Evolutionary conservation across 441 rosid species (phyloP), one percentile per base, ranked within the genome.

Genomic region (Macaranga tanarius): DNA sequence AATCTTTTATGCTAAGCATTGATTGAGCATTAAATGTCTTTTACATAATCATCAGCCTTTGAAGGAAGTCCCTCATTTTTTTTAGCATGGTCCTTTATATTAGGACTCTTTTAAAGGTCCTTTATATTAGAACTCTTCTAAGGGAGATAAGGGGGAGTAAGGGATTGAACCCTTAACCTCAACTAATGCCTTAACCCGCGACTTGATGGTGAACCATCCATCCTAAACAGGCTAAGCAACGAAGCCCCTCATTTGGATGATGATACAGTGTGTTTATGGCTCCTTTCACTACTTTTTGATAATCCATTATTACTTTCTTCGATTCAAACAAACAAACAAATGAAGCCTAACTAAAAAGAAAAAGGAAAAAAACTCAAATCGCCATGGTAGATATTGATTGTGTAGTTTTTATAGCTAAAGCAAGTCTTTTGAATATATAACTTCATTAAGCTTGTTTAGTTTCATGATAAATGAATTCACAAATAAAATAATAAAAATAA

Each of bases 191-290:
- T n/a, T n/a, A n/a, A n/a, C n/a, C n/a, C n/a, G n/a, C n/a, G n/a
- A n/a, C n/a, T n/a, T n/a, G n/a, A n/a, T n/a, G n/a, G n/a, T n/a
- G n/a, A n/a, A n/a, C n/a, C n/a, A n/a, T n/a, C n/a, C n/a, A n/a
- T n/a, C n/a, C n/a, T n/a, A n/a, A n/a, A n/a, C n/a, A n/a, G n/a
- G n/a, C n/a, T n/a, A n/a, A n/a, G n/a, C n/a, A n/a, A 64, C 97
- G 98, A 48, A 89, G 86, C 67, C 81, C 79, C 74, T 91, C 99
- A 73, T 95, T 97, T 28, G 98, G 98, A 76, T 90, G 96, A 89
- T 90, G 97, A 74, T 95, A 95, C 79, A 95, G 91, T 69, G 95
- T 92, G 80, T 84, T 91, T 83, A 92, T 95, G 87, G 99, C 99
- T 77, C 90, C 93, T 81, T 91, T 92, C 83, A 92, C 99, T 50